phyloP scores from a whole-genome alignment of 441 rosid species.

The Hypseocharis bilobata region DNA sequence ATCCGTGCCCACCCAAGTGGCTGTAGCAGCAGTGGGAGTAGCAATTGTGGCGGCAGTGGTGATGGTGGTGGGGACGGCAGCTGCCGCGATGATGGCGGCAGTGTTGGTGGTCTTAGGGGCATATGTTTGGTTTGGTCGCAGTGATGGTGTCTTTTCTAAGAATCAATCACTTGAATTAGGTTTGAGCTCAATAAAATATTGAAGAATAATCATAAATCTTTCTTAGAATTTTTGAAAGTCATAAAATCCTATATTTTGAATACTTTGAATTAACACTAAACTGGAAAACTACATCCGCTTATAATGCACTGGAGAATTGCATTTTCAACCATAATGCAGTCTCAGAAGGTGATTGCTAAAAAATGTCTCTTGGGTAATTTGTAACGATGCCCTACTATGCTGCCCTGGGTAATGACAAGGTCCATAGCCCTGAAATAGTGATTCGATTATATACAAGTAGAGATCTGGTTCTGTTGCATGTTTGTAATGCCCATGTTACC shows the following conservation, averaged over 20 bases:
- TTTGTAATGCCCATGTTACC: neutral
- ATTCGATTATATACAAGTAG: neutral
- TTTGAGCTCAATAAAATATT: constrained; percentile 31
- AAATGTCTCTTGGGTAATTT: too few species aligned
- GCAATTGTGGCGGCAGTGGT: constrained; percentile 66
- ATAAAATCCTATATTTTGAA: constrained; percentile 1
- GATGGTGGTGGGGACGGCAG: constrained; percentile 54
- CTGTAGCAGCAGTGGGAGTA: constrained; percentile 57
- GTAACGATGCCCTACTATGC: too few species aligned
- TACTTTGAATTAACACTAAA: constrained; percentile 8
- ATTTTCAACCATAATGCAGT: neutral
- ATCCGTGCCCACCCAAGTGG: constrained; percentile 65
- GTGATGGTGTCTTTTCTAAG: constrained; percentile 60
- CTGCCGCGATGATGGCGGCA: constrained; percentile 54
- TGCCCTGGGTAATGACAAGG: neutral
- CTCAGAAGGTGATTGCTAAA: neutral
- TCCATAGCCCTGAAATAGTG: neutral
- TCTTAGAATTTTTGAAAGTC: constrained; percentile 12
- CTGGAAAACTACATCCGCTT: constrained; percentile 8
- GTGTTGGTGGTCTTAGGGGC: constrained; percentile 66
- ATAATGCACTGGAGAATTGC: neutral
- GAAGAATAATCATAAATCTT: constrained; percentile 12
- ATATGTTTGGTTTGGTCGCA: constrained; percentile 67
- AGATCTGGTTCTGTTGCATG: neutral
- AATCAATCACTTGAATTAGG: constrained; percentile 51